These are phyloP conservation scores for Triangularia setosa DNA, from an alignment of 2,329 filamentous ascomycete genomes.

Conservation along the genomic window DNA sequence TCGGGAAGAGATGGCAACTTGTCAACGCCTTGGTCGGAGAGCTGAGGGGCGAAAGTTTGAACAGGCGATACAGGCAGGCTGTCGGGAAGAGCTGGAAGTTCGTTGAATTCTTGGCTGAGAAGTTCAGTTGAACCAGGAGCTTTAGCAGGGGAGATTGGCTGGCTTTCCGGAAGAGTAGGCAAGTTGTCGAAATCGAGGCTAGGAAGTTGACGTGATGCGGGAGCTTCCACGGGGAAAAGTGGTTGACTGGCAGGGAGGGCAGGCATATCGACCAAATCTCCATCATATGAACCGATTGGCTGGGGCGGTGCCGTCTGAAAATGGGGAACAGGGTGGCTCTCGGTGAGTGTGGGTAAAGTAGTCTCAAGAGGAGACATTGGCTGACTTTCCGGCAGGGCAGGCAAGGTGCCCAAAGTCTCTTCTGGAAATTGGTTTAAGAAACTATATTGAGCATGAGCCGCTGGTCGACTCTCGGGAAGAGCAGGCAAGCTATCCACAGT, in stretches of 20 bases:
- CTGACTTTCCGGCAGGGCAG: not conserved
- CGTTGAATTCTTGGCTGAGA: not conserved
- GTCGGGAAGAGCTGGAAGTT: conserved; percentile 3
- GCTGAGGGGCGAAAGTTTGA: not conserved
- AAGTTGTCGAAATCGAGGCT: not conserved
- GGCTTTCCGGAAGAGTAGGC: not conserved
- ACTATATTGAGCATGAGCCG: not conserved
- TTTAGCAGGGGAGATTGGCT: not conserved
- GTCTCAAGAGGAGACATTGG: no score
- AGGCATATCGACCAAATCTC: not conserved
- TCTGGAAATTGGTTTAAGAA: not conserved
- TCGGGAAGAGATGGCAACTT: not conserved
- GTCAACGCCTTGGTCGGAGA: not conserved
- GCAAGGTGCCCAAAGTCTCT: not conserved
- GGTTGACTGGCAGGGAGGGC: conserved; percentile 5
- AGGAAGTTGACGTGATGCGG: not conserved
- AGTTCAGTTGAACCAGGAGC: not conserved
- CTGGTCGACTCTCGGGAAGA: not conserved
- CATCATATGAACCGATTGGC: not conserved
- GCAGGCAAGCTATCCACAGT: not conserved
- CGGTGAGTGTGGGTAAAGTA: no score
- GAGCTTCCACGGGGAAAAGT: not conserved
- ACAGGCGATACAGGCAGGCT: conserved; percentile 7
- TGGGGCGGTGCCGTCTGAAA: not conserved
- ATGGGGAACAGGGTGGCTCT: not conserved